These are phyloP conservation scores for Cladorrhinum sp. DNA, from an alignment of 2,329 filamentous ascomycete genomes.

Conservation along the genomic window DNA sequence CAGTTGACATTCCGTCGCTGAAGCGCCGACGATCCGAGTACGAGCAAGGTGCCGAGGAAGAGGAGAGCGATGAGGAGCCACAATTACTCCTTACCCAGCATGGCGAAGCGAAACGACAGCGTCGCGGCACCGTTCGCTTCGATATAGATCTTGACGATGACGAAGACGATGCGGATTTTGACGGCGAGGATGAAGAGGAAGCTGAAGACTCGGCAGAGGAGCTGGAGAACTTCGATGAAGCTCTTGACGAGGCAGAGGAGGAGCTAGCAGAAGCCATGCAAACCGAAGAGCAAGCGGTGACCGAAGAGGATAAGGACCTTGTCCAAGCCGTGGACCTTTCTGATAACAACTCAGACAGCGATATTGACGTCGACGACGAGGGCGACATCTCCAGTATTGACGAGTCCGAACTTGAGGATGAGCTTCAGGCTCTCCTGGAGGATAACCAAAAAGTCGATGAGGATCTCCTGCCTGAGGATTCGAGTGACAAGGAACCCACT, in stretches of 20 bases:
- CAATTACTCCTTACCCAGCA: conserved; percentile 31
- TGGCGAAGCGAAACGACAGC: conserved; percentile 31
- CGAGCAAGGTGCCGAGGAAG: conserved; percentile 38
- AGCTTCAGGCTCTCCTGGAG: conserved; percentile 23
- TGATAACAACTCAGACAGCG: conserved; percentile 13
- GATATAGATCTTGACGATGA: conserved; percentile 30
- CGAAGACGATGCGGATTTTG: conserved; percentile 20
- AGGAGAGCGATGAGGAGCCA: conserved; percentile 35
- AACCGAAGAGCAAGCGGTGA: conserved; percentile 20
- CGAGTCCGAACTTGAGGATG: conserved; percentile 23
- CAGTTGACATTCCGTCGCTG: conserved; percentile 67
- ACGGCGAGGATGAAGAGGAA: conserved; percentile 9
- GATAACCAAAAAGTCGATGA: conserved; percentile 16
- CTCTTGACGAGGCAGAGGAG: conserved; percentile 16
- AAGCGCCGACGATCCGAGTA: conserved; percentile 60
- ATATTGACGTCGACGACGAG: conserved; percentile 18
- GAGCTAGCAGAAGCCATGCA: conserved; percentile 16
- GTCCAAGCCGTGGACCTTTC: no score
- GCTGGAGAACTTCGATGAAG: conserved; percentile 22
- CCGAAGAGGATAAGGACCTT: conserved; percentile 3
- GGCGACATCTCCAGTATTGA: conserved; percentile 24
- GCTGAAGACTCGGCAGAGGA: conserved; percentile 8
- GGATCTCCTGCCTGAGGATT: conserved; percentile 19
- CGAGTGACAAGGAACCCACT: background rate
- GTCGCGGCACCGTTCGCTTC: conserved; percentile 29